phyloP scores from a whole-genome alignment of 805 yeast genomes.

The Suhomyces kilbournensis region DNA sequence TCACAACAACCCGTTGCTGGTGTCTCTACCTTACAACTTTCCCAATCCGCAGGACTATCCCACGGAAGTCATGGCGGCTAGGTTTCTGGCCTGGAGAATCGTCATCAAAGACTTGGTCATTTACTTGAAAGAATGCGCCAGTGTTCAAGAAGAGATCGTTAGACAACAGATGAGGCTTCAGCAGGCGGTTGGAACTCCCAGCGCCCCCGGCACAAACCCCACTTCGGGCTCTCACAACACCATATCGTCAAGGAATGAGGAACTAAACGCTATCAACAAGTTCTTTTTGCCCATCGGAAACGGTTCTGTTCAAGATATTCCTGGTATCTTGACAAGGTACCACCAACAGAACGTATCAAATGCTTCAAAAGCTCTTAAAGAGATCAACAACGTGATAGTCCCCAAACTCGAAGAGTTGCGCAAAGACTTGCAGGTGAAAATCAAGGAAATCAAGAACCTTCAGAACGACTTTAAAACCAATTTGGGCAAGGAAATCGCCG shows the following conservation, averaged over 20 bases:
- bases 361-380: constrained; percentile 45
- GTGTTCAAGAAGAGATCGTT: constrained; percentile 84
- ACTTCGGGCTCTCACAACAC: constrained; percentile 8
- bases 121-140: constrained; percentile 75
- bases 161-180: constrained; percentile 79
- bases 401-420: constrained; percentile 56
- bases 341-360: constrained; percentile 39
- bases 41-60: constrained; percentile 49
- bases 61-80: constrained; percentile 77
- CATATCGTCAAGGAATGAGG: constrained; percentile 22
- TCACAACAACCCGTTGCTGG: constrained; percentile 37
- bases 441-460: constrained; percentile 79
- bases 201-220: constrained; percentile 2
- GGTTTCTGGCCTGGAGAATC: constrained; percentile 85
- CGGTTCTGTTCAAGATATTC: constrained; percentile 81
- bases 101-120: constrained; percentile 70
- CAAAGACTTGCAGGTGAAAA: constrained; percentile 76
- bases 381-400: constrained; percentile 44
- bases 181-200: constrained; percentile 52
- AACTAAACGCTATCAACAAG: constrained; percentile 35
- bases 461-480: constrained; percentile 82
- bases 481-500: constrained; percentile 55
- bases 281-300: constrained; percentile 75
- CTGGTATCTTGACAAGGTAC: constrained; percentile 58
- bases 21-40: constrained; percentile 37